Conservation (phyloP, 257 asterid species). For the Apocynum venetum region DNA sequence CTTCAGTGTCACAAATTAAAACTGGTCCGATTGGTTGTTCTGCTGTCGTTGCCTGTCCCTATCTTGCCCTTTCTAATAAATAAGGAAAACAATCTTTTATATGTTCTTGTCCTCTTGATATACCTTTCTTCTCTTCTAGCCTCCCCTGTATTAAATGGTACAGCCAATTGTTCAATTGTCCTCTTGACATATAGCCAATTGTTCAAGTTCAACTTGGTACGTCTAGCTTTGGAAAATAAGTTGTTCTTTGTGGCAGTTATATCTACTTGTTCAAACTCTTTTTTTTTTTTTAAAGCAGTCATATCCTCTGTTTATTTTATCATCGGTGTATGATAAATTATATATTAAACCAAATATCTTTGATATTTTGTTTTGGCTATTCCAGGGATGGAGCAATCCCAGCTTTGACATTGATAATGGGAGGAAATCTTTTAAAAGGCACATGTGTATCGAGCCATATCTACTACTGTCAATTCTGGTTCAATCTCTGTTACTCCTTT, state of each 20-base stretch:
- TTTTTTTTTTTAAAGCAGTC: not conserved
- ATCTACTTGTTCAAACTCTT: too few species aligned
- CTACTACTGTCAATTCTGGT: not conserved
- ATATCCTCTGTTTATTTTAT: not conserved
- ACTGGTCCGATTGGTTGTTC: too few species aligned
- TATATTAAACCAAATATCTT: not conserved
- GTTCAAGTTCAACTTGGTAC: not conserved
- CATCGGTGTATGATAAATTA: not conserved
- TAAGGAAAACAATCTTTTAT: too few species aligned
- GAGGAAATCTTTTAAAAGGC: conserved; percentile 67
- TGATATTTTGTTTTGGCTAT: not conserved
- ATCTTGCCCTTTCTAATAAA: too few species aligned
- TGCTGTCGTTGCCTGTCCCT: too few species aligned
- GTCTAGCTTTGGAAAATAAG: not conserved
- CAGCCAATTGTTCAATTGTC: not conserved
- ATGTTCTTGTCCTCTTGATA: not conserved
- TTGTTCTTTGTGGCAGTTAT: not conserved
- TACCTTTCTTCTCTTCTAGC: not conserved
- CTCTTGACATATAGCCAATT: not conserved
- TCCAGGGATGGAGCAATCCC: conserved; percentile 94
- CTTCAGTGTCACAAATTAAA: too few species aligned
- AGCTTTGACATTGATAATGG: conserved; percentile 69
- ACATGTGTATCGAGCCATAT: not conserved
- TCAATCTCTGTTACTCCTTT: not conserved
- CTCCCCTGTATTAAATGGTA: not conserved